Evolutionary conservation across 1,284 basidiomycete species (phyloP).

Genomic region (Fistulina hepatica): DNA sequence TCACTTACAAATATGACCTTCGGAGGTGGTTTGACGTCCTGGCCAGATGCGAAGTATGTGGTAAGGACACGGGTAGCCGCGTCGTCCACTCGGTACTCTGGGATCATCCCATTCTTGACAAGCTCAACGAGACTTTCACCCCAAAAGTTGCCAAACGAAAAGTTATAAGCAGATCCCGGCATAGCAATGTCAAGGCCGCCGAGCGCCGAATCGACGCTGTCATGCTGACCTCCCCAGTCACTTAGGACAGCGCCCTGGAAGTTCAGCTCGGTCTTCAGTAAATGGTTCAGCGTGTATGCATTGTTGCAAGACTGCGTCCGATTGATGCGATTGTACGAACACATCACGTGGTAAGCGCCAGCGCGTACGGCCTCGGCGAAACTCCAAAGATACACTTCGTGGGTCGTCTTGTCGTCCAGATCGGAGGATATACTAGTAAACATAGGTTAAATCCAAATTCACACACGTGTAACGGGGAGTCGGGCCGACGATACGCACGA

Average conservation of each 20-base stretch:
- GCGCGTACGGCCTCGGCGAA: slow-evolving; percentile 36
- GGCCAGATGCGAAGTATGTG: too few species aligned
- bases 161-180: too few species aligned
- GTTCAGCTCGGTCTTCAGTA: slow-evolving; percentile 70
- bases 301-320: slow-evolving; percentile 75
- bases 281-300: slow-evolving; percentile 60
- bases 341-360: slow-evolving; percentile 33
- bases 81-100: slow-evolving; percentile 52
- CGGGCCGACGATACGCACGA: too few species aligned
- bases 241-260: slow-evolving; percentile 57
- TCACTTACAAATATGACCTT: too few species aligned
- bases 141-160: too few species aligned
- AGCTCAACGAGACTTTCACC: slow-evolving; percentile 54
- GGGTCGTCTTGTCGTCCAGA: slow-evolving; percentile 69
- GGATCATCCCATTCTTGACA: slow-evolving; percentile 61
- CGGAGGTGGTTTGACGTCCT: too few species aligned
- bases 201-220: slow-evolving; percentile 6
- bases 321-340: too few species aligned
- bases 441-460: too few species aligned
- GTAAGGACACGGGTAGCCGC: slow-evolving; percentile 57
- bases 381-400: slow-evolving; percentile 49
- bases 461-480: too few species aligned
- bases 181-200: too few species aligned
- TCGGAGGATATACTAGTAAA: too few species aligned
- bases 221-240: slow-evolving; percentile 14